Percentiles rank a stretch among this genome's conserved stretches.
Evolutionary conservation across 2,329 filamentous ascomycete species (phyloP).

Genomic region (Orbilia brochopaga): DNA sequence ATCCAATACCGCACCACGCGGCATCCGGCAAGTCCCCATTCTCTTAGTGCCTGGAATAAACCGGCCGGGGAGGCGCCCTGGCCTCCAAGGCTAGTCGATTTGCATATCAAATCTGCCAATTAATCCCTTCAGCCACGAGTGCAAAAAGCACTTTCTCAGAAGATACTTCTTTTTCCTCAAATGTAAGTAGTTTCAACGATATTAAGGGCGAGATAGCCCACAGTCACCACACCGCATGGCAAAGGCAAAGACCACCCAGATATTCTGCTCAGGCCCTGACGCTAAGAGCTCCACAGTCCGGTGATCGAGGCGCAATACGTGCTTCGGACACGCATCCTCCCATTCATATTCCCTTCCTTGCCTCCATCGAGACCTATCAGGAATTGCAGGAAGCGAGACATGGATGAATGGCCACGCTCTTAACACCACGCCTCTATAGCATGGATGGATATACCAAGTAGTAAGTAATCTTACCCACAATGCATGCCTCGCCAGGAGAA

Average conservation of each 20-base stretch:
- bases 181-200: not conserved
- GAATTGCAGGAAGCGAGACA: constrained; percentile 39
- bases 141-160: not conserved
- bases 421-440: not conserved
- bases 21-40: not conserved
- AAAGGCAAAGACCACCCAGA: not conserved
- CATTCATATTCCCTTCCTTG: not conserved
- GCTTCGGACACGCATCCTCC: constrained; percentile 8
- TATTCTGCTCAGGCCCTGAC: constrained; percentile 20
- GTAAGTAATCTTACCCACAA: constrained; percentile 3
- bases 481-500: too few relatives aligned
- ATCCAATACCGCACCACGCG: constrained; percentile 1
- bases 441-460: too few relatives aligned
- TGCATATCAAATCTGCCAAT: constrained; percentile 5
- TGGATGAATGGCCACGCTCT: constrained; percentile 19
- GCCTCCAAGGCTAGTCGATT: constrained; percentile 1
- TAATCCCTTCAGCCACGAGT: not conserved
- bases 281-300: constrained; percentile 27
- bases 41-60: constrained; percentile 32
- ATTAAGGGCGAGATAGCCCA: constrained; percentile 2
- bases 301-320: constrained; percentile 24
- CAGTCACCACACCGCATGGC: too few relatives aligned
- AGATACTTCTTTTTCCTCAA: too few relatives aligned
- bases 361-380: constrained; percentile 31
- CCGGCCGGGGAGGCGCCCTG: constrained; percentile 11